phyloP scores from a whole-genome alignment of 2,329 filamentous ascomycete species.

The Trichoderma koningii region DNA sequence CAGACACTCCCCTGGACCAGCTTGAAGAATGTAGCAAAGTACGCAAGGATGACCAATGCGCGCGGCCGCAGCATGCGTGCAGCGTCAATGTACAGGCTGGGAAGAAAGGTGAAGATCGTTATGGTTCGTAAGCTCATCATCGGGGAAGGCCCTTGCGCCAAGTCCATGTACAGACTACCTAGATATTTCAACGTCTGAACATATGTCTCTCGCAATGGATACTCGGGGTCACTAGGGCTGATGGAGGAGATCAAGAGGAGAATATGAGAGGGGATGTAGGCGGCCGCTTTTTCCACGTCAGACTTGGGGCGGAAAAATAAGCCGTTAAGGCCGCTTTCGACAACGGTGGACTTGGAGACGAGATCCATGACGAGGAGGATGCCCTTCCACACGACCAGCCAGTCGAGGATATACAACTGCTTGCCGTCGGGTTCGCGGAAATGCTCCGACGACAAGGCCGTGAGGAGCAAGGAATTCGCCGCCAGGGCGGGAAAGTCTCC shows the following conservation, averaged over 20 bases:
- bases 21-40: slow-evolving; percentile 56
- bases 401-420: slow-evolving; percentile 56
- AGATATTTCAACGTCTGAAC: slow-evolving; percentile 52
- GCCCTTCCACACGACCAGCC: slow-evolving; percentile 59
- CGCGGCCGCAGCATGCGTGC: slow-evolving; percentile 47
- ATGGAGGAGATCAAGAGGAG: slow-evolving; percentile 54
- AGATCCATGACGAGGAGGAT: slow-evolving; percentile 51
- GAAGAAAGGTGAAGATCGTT: slow-evolving; percentile 56
- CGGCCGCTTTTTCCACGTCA: slow-evolving; percentile 45
- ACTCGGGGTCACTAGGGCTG: slow-evolving; percentile 46
- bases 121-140: slow-evolving; percentile 53
- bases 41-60: slow-evolving; percentile 54
- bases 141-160: slow-evolving; percentile 48
- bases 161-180: slow-evolving; percentile 54
- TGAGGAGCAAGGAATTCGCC: slow-evolving; percentile 54
- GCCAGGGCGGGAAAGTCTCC: slow-evolving; percentile 53
- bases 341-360: slow-evolving; percentile 34
- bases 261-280: slow-evolving; percentile 51
- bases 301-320: slow-evolving; percentile 55
- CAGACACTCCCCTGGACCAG: slow-evolving; percentile 44
- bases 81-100: slow-evolving; percentile 48
- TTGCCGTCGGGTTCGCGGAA: slow-evolving; percentile 52
- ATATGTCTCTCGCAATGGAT: slow-evolving; percentile 44
- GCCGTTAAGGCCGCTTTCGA: slow-evolving; percentile 47
- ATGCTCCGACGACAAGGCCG: slow-evolving; percentile 51